These are phyloP conservation scores for Ustulina deusta DNA, from an alignment of 2,329 filamentous ascomycete genomes.

Conservation along the genomic window DNA sequence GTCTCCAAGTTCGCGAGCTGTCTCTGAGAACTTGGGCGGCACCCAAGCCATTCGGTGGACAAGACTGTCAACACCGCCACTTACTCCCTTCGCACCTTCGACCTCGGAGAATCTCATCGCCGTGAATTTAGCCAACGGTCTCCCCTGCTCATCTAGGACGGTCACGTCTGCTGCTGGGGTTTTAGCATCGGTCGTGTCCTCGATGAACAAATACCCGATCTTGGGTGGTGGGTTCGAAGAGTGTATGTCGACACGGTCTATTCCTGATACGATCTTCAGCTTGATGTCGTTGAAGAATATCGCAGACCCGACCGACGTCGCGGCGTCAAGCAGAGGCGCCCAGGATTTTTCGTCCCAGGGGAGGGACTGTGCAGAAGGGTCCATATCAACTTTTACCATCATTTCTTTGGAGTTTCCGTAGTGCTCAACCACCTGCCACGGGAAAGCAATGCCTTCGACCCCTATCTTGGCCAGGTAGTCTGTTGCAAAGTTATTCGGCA, in stretches of 20 bases:
- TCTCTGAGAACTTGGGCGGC: conserved; percentile 51
- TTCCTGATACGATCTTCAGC: conserved; percentile 51
- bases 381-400: conserved; percentile 55
- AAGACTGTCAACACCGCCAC: conserved; percentile 45
- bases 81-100: conserved; percentile 48
- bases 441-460: conserved; percentile 56
- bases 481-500: conserved; percentile 52
- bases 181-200: conserved; percentile 46
- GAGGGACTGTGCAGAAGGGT: no score
- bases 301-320: no score
- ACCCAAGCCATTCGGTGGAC: no score
- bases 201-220: conserved; percentile 52
- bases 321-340: no score
- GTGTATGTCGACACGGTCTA: conserved; percentile 19
- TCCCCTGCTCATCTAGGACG: conserved; percentile 42
- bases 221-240: conserved; percentile 50
- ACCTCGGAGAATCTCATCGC: conserved; percentile 56
- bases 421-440: conserved; percentile 57
- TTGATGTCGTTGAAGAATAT: conserved; percentile 50
- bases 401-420: conserved; percentile 55
- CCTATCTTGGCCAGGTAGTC: conserved; percentile 56
- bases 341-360: no score
- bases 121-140: conserved; percentile 49
- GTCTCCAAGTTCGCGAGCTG: no score
- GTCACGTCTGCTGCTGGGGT: conserved; percentile 49